Conservation (phyloP, 495 filamentous ascomycete genomes). For the Pseudevernia furfuracea region DNA sequence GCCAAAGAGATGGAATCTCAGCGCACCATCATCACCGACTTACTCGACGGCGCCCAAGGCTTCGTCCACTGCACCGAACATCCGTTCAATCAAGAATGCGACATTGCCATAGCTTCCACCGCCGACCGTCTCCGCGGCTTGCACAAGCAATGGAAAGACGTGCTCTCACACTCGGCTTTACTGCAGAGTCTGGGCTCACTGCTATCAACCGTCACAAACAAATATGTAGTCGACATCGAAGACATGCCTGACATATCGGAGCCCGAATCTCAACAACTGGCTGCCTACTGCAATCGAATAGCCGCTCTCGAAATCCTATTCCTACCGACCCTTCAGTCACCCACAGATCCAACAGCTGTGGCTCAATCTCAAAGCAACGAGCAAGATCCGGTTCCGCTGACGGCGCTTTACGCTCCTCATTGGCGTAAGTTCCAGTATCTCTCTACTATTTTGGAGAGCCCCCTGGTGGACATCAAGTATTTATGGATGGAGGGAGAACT, state of each 20-base stretch:
- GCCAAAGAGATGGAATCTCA: conserved; percentile 80
- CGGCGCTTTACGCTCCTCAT: conserved; percentile 66
- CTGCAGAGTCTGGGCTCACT: conserved; percentile 80
- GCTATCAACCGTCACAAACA: conserved; percentile 68
- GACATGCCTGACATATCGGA: conserved; percentile 82
- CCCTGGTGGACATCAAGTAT: conserved; percentile 78
- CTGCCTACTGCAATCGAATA: conserved; percentile 63
- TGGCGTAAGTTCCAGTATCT: conserved; percentile 92
- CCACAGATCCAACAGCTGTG: conserved; percentile 21
- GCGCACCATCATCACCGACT: conserved; percentile 71
- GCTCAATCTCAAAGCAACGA: conserved; percentile 25
- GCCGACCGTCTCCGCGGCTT: conserved; percentile 61
- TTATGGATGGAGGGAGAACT: conserved; percentile 83
- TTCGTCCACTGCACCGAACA: conserved; percentile 54
- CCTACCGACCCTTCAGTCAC: conserved; percentile 42
- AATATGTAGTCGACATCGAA: conserved; percentile 75
- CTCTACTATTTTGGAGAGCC: conserved; percentile 80
- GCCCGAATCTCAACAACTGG: conserved; percentile 73
- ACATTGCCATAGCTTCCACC: conserved; percentile 61
- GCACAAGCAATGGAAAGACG: conserved; percentile 65
- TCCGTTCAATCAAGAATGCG: conserved; percentile 57
- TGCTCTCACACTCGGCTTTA: conserved; percentile 73
- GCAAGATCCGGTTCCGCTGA: conserved; percentile 50
- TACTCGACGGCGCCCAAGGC: conserved; percentile 68
- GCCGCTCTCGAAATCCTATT: conserved; percentile 69